Evolutionary conservation across 148 eudicot species (phyloP).

Genomic region (Tetragonia tetragonoides): DNA sequence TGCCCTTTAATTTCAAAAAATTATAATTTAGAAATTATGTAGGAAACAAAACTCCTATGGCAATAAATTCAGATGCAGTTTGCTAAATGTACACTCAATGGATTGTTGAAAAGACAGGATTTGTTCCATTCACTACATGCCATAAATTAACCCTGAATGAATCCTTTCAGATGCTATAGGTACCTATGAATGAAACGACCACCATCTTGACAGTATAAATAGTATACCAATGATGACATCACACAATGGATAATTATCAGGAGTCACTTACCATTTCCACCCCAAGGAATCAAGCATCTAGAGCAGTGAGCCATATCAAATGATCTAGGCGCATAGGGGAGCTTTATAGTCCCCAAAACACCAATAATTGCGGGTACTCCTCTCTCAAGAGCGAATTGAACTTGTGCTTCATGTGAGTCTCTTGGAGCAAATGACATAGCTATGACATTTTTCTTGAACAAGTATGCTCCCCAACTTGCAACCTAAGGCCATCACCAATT

Average conservation of each 20-base stretch:
- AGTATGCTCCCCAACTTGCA: slow-evolving; percentile 65
- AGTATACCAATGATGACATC: not conserved
- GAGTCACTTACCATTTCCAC: slow-evolving; percentile 41
- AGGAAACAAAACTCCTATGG: not conserved
- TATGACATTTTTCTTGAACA: slow-evolving; percentile 51
- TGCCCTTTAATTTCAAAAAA: not conserved
- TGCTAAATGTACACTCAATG: not conserved
- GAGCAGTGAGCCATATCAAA: slow-evolving; percentile 69
- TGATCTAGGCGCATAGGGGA: slow-evolving; percentile 52
- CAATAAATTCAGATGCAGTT: not conserved
- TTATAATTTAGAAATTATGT: not conserved
- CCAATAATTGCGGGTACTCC: slow-evolving; percentile 62
- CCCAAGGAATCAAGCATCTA: slow-evolving; percentile 64
- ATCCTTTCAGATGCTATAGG: not conserved
- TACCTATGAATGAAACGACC: not conserved
- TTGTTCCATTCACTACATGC: not conserved
- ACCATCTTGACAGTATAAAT: not conserved
- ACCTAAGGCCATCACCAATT: slow-evolving; percentile 31
- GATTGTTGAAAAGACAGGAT: not conserved
- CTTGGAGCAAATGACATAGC: slow-evolving; percentile 66
- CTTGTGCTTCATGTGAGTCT: slow-evolving; percentile 61
- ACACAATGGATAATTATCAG: not conserved
- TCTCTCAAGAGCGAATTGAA: slow-evolving; percentile 59
- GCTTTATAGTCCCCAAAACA: slow-evolving; percentile 52
- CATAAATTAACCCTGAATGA: not conserved